Evolutionary conservation across 176 grass and related monocot genomes (phyloP), one percentile per base, ranked within the genome.

Genomic region (Pontederia paniculata): DNA sequence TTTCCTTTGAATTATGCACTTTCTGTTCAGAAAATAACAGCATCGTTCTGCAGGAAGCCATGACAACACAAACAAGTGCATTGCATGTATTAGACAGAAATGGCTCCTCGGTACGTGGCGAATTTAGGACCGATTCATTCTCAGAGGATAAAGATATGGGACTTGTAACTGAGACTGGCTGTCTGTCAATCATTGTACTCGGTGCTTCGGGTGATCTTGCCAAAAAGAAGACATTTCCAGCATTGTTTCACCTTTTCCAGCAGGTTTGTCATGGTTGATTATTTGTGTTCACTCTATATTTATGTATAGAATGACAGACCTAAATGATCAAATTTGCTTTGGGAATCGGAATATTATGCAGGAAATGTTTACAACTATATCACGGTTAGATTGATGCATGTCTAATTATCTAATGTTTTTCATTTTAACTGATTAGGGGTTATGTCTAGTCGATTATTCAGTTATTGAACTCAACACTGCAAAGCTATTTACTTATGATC

Each of bases 191-290:
- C 65, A 23, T 98, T 58, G 94, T 98, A 45, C 87, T 98, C 31
- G 94, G 94, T 47, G 94, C 94, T 76, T 98, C 94, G 25, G 94
- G 94, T 60, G 94, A 98, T 70, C 84, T 98, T 71, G 94, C 94
- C 57, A 98, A 98, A 75, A 98, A 98, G 83, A 98, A 98, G 73
- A 98, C 94, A 10, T 98, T 98, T 79, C 94, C 94, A 12, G 94
- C 94, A 63, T 83, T 98, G 25, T 98, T 82, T 54, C 66, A 98
- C 47, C 94, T 98, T 82, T 98, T 98, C 55, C 62, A 62, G 45
- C 87, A 98, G 75, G 94, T 93, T 81, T 21, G 56, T 60, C 56
- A 14, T 11, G 58, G 20, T 55, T 75, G 54, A 49, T 19, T 13
- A 16, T 50, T 63, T 43, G 7, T 37, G 28, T 37, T 37, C 28